phyloP scores from a whole-genome alignment of 163 green algal species.

The Chlamydomonas reinhardtii region DNA sequence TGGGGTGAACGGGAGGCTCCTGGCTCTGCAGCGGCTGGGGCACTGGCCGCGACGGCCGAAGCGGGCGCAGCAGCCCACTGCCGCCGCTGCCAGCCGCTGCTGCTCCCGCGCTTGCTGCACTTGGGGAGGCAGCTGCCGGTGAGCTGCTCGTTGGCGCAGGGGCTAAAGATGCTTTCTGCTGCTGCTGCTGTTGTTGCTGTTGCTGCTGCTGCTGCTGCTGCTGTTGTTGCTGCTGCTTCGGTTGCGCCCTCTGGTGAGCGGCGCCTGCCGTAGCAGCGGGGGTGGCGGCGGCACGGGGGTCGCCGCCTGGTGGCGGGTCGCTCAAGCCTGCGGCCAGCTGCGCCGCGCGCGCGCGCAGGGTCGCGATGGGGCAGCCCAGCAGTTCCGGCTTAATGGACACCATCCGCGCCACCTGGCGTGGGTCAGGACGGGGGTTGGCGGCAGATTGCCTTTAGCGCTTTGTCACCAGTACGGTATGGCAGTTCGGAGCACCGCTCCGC shows the following conservation, averaged over 20 bases:
- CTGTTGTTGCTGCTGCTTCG: background rate
- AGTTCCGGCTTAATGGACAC: slow-evolving; percentile 16
- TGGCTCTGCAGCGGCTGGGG: background rate
- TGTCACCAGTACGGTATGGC: too few relatives aligned
- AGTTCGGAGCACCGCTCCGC: too few relatives aligned
- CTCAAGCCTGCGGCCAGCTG: slow-evolving; percentile 9
- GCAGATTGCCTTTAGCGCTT: too few relatives aligned
- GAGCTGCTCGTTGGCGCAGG: background rate
- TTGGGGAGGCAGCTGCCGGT: too few relatives aligned
- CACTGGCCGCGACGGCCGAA: too few relatives aligned
- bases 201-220: background rate
- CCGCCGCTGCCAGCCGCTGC: background rate
- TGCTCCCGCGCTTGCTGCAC: too few relatives aligned
- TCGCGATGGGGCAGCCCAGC: slow-evolving; percentile 19
- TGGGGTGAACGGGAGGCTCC: too few relatives aligned
- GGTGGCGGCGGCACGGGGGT: too few relatives aligned
- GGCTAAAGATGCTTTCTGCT: background rate
- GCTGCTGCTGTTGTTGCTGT: background rate
- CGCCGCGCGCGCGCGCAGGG: background rate
- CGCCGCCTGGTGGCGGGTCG: background rate
- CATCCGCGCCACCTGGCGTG: slow-evolving; percentile 36
- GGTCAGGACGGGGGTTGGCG: background rate
- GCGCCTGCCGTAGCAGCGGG: background rate
- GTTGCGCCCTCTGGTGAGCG: too few relatives aligned
- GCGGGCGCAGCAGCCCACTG: too few relatives aligned